Percentiles rank a stretch among this genome's conserved stretches.
phyloP scores from a whole-genome alignment of 495 filamentous ascomycete genomes.

The Daldinia loculata region DNA sequence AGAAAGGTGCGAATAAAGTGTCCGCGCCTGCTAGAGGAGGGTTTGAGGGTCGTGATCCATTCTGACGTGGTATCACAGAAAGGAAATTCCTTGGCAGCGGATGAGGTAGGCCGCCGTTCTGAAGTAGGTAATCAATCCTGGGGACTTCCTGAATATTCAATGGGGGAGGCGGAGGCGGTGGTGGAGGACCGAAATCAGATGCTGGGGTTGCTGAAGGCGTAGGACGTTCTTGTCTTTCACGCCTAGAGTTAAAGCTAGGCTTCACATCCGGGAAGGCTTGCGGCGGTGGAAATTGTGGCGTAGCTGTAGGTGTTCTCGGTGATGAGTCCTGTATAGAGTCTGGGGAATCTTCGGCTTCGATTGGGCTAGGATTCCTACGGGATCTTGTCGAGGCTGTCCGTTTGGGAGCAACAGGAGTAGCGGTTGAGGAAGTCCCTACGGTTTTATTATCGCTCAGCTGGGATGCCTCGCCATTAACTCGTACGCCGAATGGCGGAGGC shows the following conservation, averaged over 20 bases:
- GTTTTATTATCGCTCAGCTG: slow-evolving; percentile 49
- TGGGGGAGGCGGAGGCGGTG: slow-evolving; percentile 77
- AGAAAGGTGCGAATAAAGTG: slow-evolving; percentile 79
- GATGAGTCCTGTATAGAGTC: slow-evolving; percentile 63
- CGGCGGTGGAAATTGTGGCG: slow-evolving; percentile 58
- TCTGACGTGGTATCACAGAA: slow-evolving; percentile 58
- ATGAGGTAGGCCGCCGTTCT: slow-evolving; percentile 78
- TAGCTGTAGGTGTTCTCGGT: slow-evolving; percentile 65
- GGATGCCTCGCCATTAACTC: slow-evolving; percentile 54
- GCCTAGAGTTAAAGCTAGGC: slow-evolving; percentile 38
- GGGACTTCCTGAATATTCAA: slow-evolving; percentile 68
- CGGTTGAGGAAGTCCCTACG: slow-evolving; percentile 45
- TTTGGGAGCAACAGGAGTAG: slow-evolving; percentile 72
- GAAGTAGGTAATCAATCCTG: slow-evolving; percentile 87
- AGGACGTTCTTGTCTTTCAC: slow-evolving; percentile 38
- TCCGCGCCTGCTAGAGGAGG: slow-evolving; percentile 65
- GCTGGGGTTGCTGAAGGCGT: slow-evolving; percentile 53
- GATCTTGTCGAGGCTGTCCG: slow-evolving; percentile 58
- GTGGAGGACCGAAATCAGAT: slow-evolving; percentile 63
- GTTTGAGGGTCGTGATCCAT: slow-evolving; percentile 59
- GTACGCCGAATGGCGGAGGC: slow-evolving; percentile 36
- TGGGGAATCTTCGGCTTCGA: slow-evolving; percentile 54
- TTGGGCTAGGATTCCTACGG: slow-evolving; percentile 41
- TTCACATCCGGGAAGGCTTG: slow-evolving; percentile 49
- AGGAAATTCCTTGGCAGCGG: slow-evolving; percentile 74